phyloP scores from a whole-genome alignment of 805 yeast genomes.

The Candida hispaniensis region DNA sequence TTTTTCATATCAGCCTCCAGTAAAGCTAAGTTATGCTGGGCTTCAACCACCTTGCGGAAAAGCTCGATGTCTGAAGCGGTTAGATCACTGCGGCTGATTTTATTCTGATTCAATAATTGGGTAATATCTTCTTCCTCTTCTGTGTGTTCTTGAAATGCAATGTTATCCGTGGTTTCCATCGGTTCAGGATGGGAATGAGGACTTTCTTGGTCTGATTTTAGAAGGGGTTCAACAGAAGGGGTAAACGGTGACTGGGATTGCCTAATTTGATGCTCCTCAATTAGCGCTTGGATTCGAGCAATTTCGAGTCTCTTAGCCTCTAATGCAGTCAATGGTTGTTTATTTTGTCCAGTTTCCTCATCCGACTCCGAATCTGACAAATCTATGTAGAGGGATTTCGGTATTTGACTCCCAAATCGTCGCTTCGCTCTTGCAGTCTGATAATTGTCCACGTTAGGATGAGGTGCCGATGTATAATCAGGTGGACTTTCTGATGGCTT shows the following conservation, averaged over 20 bases:
- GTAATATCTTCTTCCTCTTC: too few species aligned
- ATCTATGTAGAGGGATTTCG: constrained; percentile 6
- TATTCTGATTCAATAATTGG: too few species aligned
- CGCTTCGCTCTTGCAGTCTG: too few species aligned
- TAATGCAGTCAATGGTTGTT: constrained; percentile 8
- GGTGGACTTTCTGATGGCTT: not conserved
- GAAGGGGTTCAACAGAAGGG: not conserved
- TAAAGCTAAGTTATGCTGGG: too few species aligned
- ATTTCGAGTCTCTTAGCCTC: constrained; percentile 14
- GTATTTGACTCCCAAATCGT: constrained; percentile 12
- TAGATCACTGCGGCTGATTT: too few species aligned
- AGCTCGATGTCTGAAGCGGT: too few species aligned
- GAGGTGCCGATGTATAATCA: not conserved
- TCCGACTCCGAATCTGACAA: constrained; percentile 5
- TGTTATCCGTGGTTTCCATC: not conserved
- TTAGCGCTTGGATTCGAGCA: constrained; percentile 13
- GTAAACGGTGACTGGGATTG: constrained; percentile 1
- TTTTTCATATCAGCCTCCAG: too few species aligned
- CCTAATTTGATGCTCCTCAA: constrained; percentile 8
- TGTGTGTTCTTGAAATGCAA: not conserved
- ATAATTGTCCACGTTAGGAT: constrained; percentile 4
- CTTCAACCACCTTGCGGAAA: too few species aligned
- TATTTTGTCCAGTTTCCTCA: constrained; percentile 1
- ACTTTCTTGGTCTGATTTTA: not conserved
- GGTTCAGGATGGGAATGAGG: not conserved